These are phyloP conservation scores for Paecilomyces dactylethromorphus DNA, from an alignment of 2,329 filamentous ascomycete species.

Conservation along the genomic window DNA sequence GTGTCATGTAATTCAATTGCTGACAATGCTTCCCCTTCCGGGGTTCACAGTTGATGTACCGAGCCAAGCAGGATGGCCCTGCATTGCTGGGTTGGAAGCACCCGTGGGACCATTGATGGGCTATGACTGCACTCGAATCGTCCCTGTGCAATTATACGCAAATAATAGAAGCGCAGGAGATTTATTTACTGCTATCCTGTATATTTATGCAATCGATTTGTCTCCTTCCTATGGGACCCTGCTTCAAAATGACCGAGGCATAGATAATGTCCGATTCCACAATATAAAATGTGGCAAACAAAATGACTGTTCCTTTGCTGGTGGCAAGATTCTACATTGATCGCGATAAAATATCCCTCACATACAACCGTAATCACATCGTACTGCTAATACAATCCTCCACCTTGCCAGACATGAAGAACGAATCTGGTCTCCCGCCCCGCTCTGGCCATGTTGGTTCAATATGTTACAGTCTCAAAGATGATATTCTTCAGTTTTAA, in stretches of 20 bases:
- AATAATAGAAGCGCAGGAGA: background rate
- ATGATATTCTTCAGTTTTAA: background rate
- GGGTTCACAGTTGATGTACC: conserved; percentile 74
- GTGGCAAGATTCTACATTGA: background rate
- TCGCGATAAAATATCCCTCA: background rate
- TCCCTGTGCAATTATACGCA: background rate
- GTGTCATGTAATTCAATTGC: background rate
- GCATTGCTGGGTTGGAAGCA: conserved; percentile 90
- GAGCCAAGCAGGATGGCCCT: conserved; percentile 92
- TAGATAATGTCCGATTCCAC: background rate
- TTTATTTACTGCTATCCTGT: background rate
- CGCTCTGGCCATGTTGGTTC: background rate
- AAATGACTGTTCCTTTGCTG: background rate
- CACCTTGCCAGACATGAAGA: background rate
- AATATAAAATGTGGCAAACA: background rate
- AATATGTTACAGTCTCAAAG: background rate
- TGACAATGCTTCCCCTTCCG: conserved; percentile 11
- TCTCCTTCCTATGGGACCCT: background rate
- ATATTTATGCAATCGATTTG: conserved; percentile 1
- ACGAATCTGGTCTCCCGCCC: background rate
- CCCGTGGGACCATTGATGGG: conserved; percentile 80
- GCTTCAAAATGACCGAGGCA: background rate
- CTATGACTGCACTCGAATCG: conserved; percentile 10
- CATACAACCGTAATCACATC: background rate
- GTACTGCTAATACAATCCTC: background rate